Evolutionary conservation across 1,284 basidiomycete genomes (phyloP).

Genomic region (Wallemia mellicola): DNA sequence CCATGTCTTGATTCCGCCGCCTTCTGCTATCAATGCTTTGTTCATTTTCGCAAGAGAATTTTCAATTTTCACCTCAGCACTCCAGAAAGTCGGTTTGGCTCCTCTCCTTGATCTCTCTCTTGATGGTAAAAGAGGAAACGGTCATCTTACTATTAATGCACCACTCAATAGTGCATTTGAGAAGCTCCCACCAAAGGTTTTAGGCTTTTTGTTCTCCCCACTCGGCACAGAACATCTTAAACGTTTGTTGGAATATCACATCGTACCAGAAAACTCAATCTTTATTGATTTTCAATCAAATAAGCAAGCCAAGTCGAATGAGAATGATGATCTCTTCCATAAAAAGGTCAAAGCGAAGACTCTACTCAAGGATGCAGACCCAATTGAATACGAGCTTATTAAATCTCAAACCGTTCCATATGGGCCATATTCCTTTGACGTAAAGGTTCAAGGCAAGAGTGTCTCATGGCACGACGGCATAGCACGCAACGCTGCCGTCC

Average conservation of each 20-base stretch:
- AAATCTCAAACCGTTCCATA: neutral
- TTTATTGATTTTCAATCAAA: conserved; percentile 23
- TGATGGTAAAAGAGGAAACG: conserved; percentile 20
- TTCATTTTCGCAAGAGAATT: conserved; percentile 27
- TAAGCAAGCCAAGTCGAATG: neutral
- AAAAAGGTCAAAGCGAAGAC: neutral
- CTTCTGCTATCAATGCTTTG: conserved; percentile 27
- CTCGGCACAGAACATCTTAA: conserved; percentile 26
- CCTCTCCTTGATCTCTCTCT: conserved; percentile 10
- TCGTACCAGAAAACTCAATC: conserved; percentile 27
- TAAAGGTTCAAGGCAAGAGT: neutral
- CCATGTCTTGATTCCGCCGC: conserved; percentile 30
- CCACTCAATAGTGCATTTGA: conserved; percentile 34
- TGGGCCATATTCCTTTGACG: neutral
- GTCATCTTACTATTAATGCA: conserved; percentile 30
- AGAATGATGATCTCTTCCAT: neutral
- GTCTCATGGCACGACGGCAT: neutral
- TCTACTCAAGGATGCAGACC: neutral
- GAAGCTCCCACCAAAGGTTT: conserved; percentile 25
- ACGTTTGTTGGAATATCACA: conserved; percentile 35
- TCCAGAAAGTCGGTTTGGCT: conserved; percentile 25
- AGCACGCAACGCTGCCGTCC: neutral
- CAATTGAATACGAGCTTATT: neutral
- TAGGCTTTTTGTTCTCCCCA: conserved; percentile 34
- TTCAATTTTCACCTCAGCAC: conserved; percentile 27